phyloP scores from a whole-genome alignment of 495 filamentous ascomycete genomes.

The Neurospora sp. region DNA sequence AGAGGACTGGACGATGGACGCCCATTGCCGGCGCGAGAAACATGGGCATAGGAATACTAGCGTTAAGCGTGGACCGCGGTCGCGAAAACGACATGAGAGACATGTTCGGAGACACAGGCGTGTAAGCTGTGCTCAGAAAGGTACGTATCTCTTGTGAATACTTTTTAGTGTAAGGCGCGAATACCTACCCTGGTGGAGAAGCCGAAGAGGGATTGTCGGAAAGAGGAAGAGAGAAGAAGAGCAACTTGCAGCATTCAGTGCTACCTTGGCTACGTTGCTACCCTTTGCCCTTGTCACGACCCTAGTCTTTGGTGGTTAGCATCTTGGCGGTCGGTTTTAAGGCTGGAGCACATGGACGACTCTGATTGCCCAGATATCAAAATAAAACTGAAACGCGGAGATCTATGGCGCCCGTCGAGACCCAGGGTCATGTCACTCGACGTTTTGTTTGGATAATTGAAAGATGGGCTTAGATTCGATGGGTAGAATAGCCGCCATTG shows the following conservation, averaged over 20 bases:
- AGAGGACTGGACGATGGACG: conserved; percentile 9
- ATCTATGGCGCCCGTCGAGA: conserved; percentile 12
- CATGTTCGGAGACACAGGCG: conserved; percentile 4
- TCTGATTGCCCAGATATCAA: conserved; percentile 14
- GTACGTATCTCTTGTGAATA: not conserved
- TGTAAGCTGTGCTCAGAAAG: not conserved
- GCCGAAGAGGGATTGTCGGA: not conserved
- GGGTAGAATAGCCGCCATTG: conserved; percentile 1
- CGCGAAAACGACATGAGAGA: conserved; percentile 1
- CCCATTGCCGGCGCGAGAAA: conserved; percentile 15
- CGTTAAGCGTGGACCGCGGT: conserved; percentile 12
- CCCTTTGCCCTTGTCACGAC: conserved; percentile 1
- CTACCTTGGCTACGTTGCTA: conserved; percentile 12
- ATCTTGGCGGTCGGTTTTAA: conserved; percentile 1
- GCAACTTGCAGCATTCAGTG: not conserved
- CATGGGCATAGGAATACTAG: conserved; percentile 4
- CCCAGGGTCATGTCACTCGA: conserved; percentile 8
- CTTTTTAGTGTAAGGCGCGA: not conserved
- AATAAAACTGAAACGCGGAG: conserved; percentile 38
- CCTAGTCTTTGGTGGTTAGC: not conserved
- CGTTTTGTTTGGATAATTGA: conserved; percentile 3
- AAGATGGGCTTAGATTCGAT: conserved; percentile 6
- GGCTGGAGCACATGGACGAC: conserved; percentile 15
- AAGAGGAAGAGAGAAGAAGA: conserved; percentile 1
- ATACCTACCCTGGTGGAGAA: not conserved